Base-by-base conservation (phyloP, 345 rosid species). In the Euphorbia tirucalli region DNA sequence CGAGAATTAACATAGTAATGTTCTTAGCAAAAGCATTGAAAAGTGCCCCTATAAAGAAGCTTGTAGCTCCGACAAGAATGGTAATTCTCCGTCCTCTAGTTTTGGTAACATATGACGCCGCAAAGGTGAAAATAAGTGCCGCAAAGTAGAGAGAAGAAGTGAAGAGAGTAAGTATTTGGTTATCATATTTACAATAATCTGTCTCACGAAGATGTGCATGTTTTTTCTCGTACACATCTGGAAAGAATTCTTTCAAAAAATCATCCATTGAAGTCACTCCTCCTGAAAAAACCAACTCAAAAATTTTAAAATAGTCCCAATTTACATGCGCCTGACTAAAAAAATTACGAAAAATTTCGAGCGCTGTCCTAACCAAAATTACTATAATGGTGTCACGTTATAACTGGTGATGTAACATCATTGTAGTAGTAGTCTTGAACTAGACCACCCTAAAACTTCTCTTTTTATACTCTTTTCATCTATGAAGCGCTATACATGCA, bases 231-330 rank as follows among this genome's bases (percentile, higher is more conserved):
- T 86, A 90, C 64, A 91, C 88, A 11, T 35, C 65, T 0, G 97
- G 97, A 81, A 92, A 92, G 65, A 92, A 90, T 0, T 85, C 86
- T 65, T 71, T 88, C 86, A 94, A 78, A 87, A 94, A 94, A 85
- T 94, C 97, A 59, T 92, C 97, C 98, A 94, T 94, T 69, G 93
- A 92, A 75, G 97, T 94, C 61, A 94, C 98, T 35, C 96, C 98
- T 32, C 97, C 97, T 93, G 81, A 70, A 80, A 65, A 39, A 46
- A 13, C 19, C 4, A 8, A 52, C 8, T 9, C 7, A 7, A 31
- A 30, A 60, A 30, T 2, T 24, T 57, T 22, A 14, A 21, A 22
- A 61, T 7, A 13, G 5, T 41, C 9, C 44, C 44, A 41, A 11
- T 41, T 41, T 41, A 41, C 9, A 6, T 11, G 44, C 10, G 9